Percentiles rank a stretch among this genome's conserved stretches.
phyloP scores from a whole-genome alignment of 176 grass and related monocot species.

The Musa acuminata region DNA sequence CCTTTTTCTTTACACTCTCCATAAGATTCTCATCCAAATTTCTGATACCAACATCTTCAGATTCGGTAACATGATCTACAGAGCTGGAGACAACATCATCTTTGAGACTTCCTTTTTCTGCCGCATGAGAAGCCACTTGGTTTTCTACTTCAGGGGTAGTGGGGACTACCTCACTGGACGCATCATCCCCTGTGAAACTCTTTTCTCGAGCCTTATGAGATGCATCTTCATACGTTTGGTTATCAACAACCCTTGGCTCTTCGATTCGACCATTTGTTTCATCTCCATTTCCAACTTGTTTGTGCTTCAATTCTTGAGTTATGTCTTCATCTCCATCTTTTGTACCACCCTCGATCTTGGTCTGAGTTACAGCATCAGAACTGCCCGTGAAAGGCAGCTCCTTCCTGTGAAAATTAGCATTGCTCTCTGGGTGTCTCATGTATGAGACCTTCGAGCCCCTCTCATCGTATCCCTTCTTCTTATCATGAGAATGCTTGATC shows the following conservation, averaged over 20 bases:
- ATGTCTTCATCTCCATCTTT: not conserved
- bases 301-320: not conserved
- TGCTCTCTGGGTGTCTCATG: not conserved
- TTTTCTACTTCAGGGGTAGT: not conserved
- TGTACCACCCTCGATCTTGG: no score
- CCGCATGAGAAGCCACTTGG: conserved; percentile 8
- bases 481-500: conserved; percentile 15
- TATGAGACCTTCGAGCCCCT: not conserved
- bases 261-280: not conserved
- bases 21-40: not conserved
- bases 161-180: not conserved
- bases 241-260: not conserved
- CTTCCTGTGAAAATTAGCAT: conserved; percentile 2
- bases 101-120: conserved; percentile 22
- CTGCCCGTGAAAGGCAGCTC: not conserved
- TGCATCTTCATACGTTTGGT: not conserved
- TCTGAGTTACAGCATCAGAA: no score
- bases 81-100: conserved; percentile 21
- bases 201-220: conserved; percentile 11
- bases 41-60: not conserved
- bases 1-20: not conserved
- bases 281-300: not conserved
- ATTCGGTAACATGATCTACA: conserved; percentile 11
- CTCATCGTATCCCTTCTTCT: conserved; percentile 4
- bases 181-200: conserved; percentile 6